Conservation (phyloP, 2,329 filamentous ascomycete genomes). For the Xylaria sp. region DNA sequence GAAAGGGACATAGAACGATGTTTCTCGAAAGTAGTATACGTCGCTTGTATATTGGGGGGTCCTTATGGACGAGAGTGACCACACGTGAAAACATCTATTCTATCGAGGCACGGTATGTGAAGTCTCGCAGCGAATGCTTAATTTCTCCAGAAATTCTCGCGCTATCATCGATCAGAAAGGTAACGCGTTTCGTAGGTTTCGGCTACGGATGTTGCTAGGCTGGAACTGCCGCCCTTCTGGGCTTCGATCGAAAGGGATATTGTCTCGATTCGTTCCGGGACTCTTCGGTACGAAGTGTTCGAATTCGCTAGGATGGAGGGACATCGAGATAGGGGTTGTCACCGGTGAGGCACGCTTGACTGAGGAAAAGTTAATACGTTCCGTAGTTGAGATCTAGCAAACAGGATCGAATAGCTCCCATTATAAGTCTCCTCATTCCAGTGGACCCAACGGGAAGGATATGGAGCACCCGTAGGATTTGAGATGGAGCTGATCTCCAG, state of each 20-base stretch:
- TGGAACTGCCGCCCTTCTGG: not conserved
- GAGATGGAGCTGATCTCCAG: slow-evolving; percentile 26
- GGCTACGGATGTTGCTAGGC: not conserved
- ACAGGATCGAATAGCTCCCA: not conserved
- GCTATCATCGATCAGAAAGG: not conserved
- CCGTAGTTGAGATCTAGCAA: not conserved
- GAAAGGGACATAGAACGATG: not conserved
- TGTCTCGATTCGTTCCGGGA: not conserved
- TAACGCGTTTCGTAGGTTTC: not conserved
- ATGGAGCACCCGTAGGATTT: slow-evolving; percentile 13
- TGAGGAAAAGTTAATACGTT: not conserved
- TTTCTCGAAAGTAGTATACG: not conserved
- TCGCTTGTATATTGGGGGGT: not conserved
- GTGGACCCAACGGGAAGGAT: slow-evolving; percentile 21
- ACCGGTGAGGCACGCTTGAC: not conserved
- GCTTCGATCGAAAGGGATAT: not conserved
- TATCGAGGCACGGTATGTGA: not conserved
- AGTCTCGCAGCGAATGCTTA: not conserved
- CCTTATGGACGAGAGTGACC: no score
- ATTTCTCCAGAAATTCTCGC: not conserved
- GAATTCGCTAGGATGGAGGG: not conserved
- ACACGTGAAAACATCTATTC: not conserved
- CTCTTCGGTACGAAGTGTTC: not conserved
- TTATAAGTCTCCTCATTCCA: slow-evolving; percentile 5
- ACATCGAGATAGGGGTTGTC: not conserved